Evolutionary conservation across 1,139 yeast genomes (phyloP), one percentile per base, ranked within the genome.

Genomic region (Pichia sp.): DNA sequence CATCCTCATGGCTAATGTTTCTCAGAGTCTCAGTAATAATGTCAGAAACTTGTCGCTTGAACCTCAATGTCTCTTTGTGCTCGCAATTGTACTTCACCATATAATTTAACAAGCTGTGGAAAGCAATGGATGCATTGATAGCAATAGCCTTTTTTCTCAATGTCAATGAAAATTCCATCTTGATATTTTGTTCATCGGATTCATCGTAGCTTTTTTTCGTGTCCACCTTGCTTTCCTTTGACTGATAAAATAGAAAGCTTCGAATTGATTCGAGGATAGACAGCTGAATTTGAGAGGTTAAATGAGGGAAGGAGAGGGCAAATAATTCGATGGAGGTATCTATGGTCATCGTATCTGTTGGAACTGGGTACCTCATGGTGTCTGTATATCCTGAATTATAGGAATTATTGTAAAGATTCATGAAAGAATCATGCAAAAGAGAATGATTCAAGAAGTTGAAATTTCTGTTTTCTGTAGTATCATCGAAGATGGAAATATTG

Each of bases 231-330:
- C 22, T 53, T 47, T 25, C 62, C 45, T 28, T 58, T 46, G 51
- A 51, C 58, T 50, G 44, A 24, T 62, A 60, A 30, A 63, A 55
- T 27, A 75, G 47, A 7, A 79, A 72, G 3, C 77, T 65, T 47
- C 88, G 69, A 44, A 91, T 62, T 42, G 81, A 87, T 47, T 88
- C 97, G 32, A 91, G 59, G 25, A 91, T 67, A 2, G 96, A 86
- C 39, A 82, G 79, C 52, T 91, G 96, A 38, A 91, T 82, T 45
- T 86, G 84, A 9, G 74, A 59, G n/a, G 88, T 74, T 48, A 91
- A 70, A 42, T 69, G 66, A 0, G 94, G 86, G 47, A 91, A 82
- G 1, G 82, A 68, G 8, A 71, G 53, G 10, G 83, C 77, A 51
- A 87, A 84, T 5, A 87, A 64, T 42, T 81, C 87, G 50, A 91